These are phyloP conservation scores for Fusarium foetens DNA, from an alignment of 2,329 filamentous ascomycete species.

Conservation along the genomic window DNA sequence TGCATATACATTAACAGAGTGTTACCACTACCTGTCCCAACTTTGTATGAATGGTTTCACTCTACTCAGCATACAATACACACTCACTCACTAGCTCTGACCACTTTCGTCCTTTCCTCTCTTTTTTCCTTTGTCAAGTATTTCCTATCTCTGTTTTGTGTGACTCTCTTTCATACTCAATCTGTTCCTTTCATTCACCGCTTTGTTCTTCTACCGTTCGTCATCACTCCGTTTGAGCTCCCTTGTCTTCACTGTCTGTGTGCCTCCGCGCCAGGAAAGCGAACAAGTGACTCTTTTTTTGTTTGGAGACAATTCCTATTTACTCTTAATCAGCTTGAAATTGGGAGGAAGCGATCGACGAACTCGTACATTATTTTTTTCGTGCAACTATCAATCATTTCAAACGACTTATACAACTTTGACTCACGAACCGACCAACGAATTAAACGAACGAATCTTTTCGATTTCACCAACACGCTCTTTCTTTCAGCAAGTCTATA, in stretches of 20 bases:
- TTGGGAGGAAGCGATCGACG: conserved; percentile 7
- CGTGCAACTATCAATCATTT: conserved; percentile 2
- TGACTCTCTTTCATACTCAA: conserved; percentile 21
- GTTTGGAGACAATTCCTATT: conserved; percentile 11
- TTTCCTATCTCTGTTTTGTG: conserved; percentile 28
- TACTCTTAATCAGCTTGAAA: conserved; percentile 27
- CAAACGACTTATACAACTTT: conserved; percentile 15
- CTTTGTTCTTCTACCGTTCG: conserved; percentile 23
- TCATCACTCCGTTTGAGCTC: conserved; percentile 21
- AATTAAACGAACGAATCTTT: conserved; percentile 14
- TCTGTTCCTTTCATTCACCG: conserved; percentile 23
- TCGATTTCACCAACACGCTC: conserved; percentile 11
- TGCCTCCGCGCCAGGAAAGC: conserved; percentile 10
- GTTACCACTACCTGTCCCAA: conserved; percentile 2
- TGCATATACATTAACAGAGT: conserved; percentile 32
- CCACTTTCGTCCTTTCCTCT: conserved; percentile 1
- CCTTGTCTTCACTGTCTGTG: conserved; percentile 16
- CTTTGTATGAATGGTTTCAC: conserved; percentile 15
- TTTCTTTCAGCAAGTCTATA: background rate
- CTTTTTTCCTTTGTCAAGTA: conserved; percentile 25
- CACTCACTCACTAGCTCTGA: conserved; percentile 4
- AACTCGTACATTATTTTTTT: conserved; percentile 7
- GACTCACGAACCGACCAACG: conserved; percentile 26
- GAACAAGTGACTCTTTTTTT: conserved; percentile 32
- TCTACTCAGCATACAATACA: conserved; percentile 11